Base-by-base conservation (phyloP, 75 land plant species). In the Larix kaempferi region DNA sequence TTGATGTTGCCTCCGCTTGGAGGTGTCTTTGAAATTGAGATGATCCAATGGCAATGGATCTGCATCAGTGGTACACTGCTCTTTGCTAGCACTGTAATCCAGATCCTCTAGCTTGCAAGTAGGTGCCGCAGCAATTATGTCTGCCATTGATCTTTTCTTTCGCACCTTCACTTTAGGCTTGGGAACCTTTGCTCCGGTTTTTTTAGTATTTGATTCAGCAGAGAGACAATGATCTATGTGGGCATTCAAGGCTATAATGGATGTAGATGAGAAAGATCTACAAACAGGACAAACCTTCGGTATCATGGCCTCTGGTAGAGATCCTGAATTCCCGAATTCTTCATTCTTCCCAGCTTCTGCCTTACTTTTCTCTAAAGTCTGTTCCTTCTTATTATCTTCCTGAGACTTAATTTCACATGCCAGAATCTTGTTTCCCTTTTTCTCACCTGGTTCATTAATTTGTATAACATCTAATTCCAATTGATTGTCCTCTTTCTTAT, bases 201-300 rank as follows among this genome's bases (percentile, higher is more conserved):
- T 79, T 56, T 81, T 71, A 56, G 79, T 58, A 37, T 86, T 78
- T 29, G 87, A 79, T 44, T 86, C 91, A 73, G 55, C 78, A 19
- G 78, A 82, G 63, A 93, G 85, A 78, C 93, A 91, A 75, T 89
- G 93, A 75, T 93, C 91, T 37, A 91, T 93, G 66, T 93, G 96
- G 23, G 93, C 93, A 88, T 93, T 93, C 82, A 93, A 85, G 22
- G 96, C 88, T 49, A 91, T 93, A 75, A 89, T 91, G 1, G 91
- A 93, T 33, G 91, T 81, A 11, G 91, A 91, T 26, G 91, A 84
- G 73, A 93, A 91, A 37, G 82, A 83, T 26, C 82, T 87, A 64
- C 93, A 91, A 75, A 93, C 93, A 76, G 96, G 96, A 78, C 93
- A 93, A 56, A 88, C 82, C 74, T 92, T 90, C n/a, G 91, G 84